These are phyloP conservation scores for Pulveroboletus sp. DNA, from an alignment of 768 basidiomycete species.

Conservation along the genomic window DNA sequence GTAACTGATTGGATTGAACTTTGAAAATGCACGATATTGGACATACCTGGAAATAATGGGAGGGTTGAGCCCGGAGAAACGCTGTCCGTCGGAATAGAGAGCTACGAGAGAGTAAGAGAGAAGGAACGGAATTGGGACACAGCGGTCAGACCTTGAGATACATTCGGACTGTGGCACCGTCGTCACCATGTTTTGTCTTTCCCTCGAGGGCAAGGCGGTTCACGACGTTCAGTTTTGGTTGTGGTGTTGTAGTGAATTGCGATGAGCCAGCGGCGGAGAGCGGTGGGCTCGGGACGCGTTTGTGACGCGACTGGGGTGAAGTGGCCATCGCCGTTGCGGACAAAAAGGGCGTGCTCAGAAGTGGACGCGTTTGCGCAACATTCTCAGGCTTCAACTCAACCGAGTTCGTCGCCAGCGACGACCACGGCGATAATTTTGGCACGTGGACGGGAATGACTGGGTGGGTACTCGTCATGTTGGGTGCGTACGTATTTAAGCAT, in stretches of 20 bases:
- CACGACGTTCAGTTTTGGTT: conserved; percentile 62
- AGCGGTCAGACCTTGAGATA: conserved; percentile 63
- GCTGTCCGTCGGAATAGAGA: conserved; percentile 65
- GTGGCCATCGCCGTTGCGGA: conserved; percentile 16
- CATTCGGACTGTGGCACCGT: conserved; percentile 68
- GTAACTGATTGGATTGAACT: not conserved
- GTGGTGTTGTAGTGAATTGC: conserved; percentile 42
- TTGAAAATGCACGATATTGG: not conserved
- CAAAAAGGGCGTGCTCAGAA: conserved; percentile 11
- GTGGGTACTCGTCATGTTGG: conserved; percentile 20
- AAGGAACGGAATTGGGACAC: not conserved
- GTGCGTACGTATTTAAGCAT: not conserved
- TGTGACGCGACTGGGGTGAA: conserved; percentile 24
- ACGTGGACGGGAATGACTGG: conserved; percentile 22
- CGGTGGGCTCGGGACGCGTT: conserved; percentile 31
- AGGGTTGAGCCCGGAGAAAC: conserved; percentile 66
- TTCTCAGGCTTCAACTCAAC: not conserved
- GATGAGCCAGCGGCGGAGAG: conserved; percentile 37
- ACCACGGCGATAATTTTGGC: not conserved
- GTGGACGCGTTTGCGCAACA: conserved; percentile 22
- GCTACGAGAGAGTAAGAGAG: conserved; percentile 34
- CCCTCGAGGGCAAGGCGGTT: conserved; percentile 75
- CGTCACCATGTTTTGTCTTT: conserved; percentile 60
- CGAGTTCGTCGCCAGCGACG: not conserved
- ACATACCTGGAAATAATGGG: conserved; percentile 68